Conservation (phyloP, 768 basidiomycete genomes). For the Lentinula aciculospora region DNA sequence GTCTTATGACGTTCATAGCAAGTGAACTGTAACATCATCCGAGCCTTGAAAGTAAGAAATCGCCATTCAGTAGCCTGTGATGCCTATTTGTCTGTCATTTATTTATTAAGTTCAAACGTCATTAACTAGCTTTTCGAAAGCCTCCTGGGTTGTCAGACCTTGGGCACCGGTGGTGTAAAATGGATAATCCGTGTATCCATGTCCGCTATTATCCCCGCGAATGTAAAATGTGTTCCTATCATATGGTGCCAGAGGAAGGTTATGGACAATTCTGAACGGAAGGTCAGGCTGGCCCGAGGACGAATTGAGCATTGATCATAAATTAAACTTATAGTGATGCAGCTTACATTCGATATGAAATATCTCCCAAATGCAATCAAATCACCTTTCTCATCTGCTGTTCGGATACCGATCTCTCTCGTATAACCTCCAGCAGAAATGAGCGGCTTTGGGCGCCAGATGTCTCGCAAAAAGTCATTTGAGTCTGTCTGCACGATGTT, state of each 20-base stretch:
- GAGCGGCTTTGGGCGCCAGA: constrained; percentile 27
- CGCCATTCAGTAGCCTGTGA: not conserved
- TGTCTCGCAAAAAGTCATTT: constrained; percentile 30
- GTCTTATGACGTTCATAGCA: too few relatives aligned
- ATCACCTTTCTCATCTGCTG: constrained; percentile 23
- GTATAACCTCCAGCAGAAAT: constrained; percentile 32
- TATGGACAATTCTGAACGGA: constrained; percentile 21
- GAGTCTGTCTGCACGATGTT: constrained; percentile 7
- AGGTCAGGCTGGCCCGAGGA: constrained; percentile 23
- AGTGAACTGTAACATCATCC: not conserved
- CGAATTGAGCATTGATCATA: not conserved
- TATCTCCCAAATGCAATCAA: constrained; percentile 30
- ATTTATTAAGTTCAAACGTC: not conserved
- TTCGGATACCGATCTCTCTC: constrained; percentile 21
- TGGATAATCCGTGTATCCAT: constrained; percentile 25
- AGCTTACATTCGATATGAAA: constrained; percentile 32
- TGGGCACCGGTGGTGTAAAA: constrained; percentile 5
- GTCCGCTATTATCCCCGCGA: constrained; percentile 11
- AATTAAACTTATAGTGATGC: not conserved
- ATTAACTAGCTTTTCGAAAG: not conserved
- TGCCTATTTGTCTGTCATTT: not conserved
- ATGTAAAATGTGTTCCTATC: constrained; percentile 23
- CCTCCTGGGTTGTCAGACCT: not conserved
- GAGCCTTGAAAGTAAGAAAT: not conserved
- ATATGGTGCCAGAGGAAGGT: constrained; percentile 18